These are phyloP conservation scores for Copromyces sp. DNA, from an alignment of 495 filamentous ascomycete species.

Conservation along the genomic window DNA sequence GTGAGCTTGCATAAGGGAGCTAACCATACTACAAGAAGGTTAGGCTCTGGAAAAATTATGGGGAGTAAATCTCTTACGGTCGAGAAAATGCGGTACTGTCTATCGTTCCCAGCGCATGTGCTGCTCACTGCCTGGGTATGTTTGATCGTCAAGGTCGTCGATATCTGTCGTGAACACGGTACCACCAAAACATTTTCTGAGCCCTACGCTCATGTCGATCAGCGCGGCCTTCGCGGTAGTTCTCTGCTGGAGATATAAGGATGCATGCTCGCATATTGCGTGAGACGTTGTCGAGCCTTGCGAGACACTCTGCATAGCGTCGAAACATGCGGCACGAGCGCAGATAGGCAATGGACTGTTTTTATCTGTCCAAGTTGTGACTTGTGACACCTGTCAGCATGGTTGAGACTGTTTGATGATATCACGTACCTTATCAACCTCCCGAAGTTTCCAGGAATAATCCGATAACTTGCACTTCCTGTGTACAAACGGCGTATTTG, in stretches of 20 bases:
- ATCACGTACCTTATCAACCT: not conserved
- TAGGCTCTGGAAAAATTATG: too few species aligned
- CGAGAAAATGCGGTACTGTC: too few species aligned
- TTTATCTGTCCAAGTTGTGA: not conserved
- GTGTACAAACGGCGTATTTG: not conserved
- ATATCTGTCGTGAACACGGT: not conserved
- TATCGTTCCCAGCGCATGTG: not conserved
- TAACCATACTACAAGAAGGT: too few species aligned
- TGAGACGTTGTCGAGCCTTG: not conserved
- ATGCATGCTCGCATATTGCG: not conserved
- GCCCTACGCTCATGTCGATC: not conserved
- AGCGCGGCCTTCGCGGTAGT: not conserved
- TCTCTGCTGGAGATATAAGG: not conserved
- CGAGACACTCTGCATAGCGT: not conserved
- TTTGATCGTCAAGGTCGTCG: not conserved
- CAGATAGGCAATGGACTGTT: not conserved
- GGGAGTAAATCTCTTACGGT: too few species aligned
- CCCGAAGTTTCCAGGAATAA: not conserved
- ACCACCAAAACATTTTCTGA: not conserved
- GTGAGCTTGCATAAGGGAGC: too few species aligned
- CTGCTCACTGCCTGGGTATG: not conserved
- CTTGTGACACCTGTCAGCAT: not conserved
- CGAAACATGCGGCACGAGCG: not conserved
- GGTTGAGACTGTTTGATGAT: not conserved
- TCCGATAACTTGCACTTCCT: not conserved